These are phyloP conservation scores for Phyllosticta capitalensis DNA, from an alignment of 2,329 filamentous ascomycete genomes.

Conservation along the genomic window DNA sequence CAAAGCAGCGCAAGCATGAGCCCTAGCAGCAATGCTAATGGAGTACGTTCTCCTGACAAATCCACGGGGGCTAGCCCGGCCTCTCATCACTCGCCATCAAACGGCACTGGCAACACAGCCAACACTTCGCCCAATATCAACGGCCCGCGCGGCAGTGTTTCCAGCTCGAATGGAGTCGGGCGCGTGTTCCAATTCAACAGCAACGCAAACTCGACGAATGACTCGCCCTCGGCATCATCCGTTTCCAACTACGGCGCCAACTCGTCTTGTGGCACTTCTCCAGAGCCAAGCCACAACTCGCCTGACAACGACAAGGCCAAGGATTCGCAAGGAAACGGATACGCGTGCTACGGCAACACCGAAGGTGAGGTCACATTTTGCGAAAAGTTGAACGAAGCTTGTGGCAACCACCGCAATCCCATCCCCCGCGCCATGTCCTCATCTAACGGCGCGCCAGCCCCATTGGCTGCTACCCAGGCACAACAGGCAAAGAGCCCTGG, in stretches of 20 bases:
- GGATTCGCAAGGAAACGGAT: conserved; percentile 38
- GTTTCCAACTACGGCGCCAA: conserved; percentile 41
- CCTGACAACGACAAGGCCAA: conserved; percentile 53
- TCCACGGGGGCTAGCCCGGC: not conserved
- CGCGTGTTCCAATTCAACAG: conserved; percentile 44
- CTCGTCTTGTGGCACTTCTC: conserved; percentile 64
- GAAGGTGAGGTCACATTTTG: conserved; percentile 46
- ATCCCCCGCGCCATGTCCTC: conserved; percentile 40
- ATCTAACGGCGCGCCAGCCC: conserved; percentile 33
- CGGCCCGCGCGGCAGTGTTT: conserved; percentile 19
- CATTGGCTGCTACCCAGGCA: conserved; percentile 16
- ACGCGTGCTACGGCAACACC: conserved; percentile 39
- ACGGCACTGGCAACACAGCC: conserved; percentile 17
- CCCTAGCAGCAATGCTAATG: conserved; percentile 21
- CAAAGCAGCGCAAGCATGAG: conserved; percentile 30
- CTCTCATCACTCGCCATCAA: conserved; percentile 15
- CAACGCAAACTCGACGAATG: conserved; percentile 34
- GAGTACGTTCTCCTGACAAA: conserved; percentile 4
- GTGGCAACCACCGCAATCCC: conserved; percentile 44
- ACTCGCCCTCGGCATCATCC: conserved; percentile 43
- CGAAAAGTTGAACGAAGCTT: conserved; percentile 48
- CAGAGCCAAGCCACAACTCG: conserved; percentile 65
- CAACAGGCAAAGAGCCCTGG: conserved; percentile 12
- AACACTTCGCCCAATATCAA: not conserved
- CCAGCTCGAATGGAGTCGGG: conserved; percentile 34